Conservation (phyloP, 2,329 filamentous ascomycete species). For the Escovopsis weberi region DNA sequence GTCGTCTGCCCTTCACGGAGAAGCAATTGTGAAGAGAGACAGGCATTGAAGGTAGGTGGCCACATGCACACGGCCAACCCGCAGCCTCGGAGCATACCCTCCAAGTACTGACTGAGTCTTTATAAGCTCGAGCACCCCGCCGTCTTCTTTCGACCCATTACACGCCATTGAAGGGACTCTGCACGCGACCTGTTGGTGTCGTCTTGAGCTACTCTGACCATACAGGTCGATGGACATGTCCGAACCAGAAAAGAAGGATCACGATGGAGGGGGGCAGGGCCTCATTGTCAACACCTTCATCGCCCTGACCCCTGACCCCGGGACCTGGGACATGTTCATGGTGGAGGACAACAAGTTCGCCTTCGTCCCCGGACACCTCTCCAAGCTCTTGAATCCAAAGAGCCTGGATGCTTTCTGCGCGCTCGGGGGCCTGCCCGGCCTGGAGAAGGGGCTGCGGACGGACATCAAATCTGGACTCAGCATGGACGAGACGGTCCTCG, state of each 20-base stretch:
- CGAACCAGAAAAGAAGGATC: background rate
- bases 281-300: conserved; percentile 14
- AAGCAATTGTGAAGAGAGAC: no score
- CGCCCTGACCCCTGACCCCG: conserved; percentile 40
- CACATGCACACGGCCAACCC: no score
- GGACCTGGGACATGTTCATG: conserved; percentile 48
- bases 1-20: no score
- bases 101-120: no score
- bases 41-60: no score
- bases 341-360: conserved; percentile 1
- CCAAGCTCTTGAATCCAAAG: conserved; percentile 69
- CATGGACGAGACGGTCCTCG: conserved; percentile 49
- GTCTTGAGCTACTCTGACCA: no score
- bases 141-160: no score
- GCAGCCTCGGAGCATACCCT: no score
- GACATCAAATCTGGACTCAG: conserved; percentile 52
- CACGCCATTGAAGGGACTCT: no score
- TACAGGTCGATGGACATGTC: no score
- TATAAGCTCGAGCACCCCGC: no score
- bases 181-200: no score
- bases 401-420: conserved; percentile 60
- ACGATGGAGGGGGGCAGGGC: background rate
- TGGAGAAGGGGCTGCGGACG: conserved; percentile 60
- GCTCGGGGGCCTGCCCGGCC: conserved; percentile 54
- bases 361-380: conserved; percentile 37